Evolutionary conservation across 139 green algal genomes (phyloP).

Genomic region (Chlamydomonas eustigma): DNA sequence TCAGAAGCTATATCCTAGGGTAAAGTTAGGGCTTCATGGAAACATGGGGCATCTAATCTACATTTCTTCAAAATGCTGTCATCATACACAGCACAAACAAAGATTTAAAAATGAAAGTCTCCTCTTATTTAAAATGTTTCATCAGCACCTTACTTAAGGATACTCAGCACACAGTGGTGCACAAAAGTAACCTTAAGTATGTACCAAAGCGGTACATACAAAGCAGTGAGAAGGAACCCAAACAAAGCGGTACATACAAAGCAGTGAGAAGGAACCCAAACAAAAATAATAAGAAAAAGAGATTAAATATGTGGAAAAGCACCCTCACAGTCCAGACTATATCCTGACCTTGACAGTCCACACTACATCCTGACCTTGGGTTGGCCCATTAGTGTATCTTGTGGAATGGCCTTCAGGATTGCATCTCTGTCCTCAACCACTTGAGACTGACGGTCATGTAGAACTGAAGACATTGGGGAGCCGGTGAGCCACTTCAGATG

Average conservation of each 20-base stretch:
- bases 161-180: too few species aligned
- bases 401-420: not conserved
- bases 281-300: not conserved
- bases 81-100: too few species aligned
- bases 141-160: too few species aligned
- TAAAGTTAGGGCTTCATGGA: not conserved
- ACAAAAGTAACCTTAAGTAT: too few species aligned
- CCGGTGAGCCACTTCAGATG: conserved; percentile 34
- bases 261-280: not conserved
- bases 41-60: too few species aligned
- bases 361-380: not conserved
- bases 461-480: conserved; percentile 26
- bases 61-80: too few species aligned
- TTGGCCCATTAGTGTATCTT: not conserved
- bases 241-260: not conserved
- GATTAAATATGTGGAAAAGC: too few species aligned
- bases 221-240: not conserved
- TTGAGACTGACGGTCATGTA: conserved; percentile 36
- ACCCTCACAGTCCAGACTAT: not conserved
- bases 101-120: too few species aligned
- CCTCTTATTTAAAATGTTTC: too few species aligned
- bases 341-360: not conserved
- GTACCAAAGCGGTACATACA: not conserved
- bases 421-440: conserved; percentile 28
- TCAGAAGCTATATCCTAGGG: not conserved